Evolutionary conservation across 805 yeast species (phyloP).

Genomic region (Candida hispaniensis): DNA sequence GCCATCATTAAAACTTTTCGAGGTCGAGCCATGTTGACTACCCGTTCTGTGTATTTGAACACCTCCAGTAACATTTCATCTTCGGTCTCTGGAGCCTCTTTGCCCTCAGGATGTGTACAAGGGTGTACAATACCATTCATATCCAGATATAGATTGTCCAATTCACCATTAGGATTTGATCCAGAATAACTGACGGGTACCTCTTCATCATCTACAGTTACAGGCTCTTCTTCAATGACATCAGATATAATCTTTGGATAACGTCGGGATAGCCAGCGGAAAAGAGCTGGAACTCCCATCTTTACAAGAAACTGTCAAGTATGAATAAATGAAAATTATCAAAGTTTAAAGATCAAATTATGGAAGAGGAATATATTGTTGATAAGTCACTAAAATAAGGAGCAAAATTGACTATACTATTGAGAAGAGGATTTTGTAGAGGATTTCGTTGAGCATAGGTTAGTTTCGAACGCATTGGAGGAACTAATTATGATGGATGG

Average conservation of each 20-base stretch:
- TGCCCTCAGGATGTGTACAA: conserved; percentile 95
- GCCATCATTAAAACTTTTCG: conserved; percentile 88
- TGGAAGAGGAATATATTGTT: too few species aligned
- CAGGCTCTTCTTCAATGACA: conserved; percentile 60
- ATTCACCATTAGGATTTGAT: conserved; percentile 91
- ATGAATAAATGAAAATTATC: too few species aligned
- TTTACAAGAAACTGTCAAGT: too few species aligned
- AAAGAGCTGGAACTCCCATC: conserved; percentile 90
- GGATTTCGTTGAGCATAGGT: too few species aligned
- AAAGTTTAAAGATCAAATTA: too few species aligned
- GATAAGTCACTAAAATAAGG: too few species aligned
- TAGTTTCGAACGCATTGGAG: too few species aligned
- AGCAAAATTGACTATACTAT: too few species aligned
- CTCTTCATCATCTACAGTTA: conserved; percentile 45
- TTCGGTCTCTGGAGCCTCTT: conserved; percentile 92
- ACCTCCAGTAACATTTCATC: conserved; percentile 94
- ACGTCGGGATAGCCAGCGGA: conserved; percentile 87
- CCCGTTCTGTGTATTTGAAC: conserved; percentile 86
- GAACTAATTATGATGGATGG: too few species aligned
- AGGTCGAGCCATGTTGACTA: conserved; percentile 88
- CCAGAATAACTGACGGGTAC: conserved; percentile 56
- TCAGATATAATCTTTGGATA: conserved; percentile 92
- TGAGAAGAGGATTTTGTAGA: too few species aligned
- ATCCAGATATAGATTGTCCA: conserved; percentile 86
- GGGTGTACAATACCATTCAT: conserved; percentile 99